Evolutionary conservation across 2,329 filamentous ascomycete species (phyloP), one percentile per base, ranked within the genome.

Genomic region (Microdochium nivale): DNA sequence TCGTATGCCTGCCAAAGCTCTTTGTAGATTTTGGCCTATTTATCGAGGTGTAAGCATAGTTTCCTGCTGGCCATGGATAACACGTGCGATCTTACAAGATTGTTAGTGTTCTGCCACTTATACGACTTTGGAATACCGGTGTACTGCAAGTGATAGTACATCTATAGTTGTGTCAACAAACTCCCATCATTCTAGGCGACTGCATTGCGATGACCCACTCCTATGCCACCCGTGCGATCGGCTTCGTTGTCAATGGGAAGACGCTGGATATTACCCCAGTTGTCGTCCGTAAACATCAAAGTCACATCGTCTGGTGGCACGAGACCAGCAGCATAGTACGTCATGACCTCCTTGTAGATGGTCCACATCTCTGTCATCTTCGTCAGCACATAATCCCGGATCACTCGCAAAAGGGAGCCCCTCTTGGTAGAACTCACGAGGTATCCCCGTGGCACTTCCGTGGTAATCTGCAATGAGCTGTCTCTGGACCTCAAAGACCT

Each of bases 261-360:
- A 47, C 81, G 71, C 7, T 78, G 72, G 43, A 83, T 74, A 60
- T 83, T 81, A 1, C 81, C 81, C 64, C 73, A 79, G 60, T 84
- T 85, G 60, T 85, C 82, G 57, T 85, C 81, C 0, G 79, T 75
- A 76, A 80, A 85, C 2, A 85, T 67, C 3, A 85, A 68, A 0
- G 78, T 84, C 32, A 86, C 75, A 58, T 83, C 76, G 27, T 85
- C 81, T 0, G 78, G 77, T 2, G 86, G 55, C 2, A 70, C 67
- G 61, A 88, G 74, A 1, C 84, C 84, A 16, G 78, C 72, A 52
- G 84, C 79, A 53, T 84, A 80, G 62, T 88, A 88, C 7, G 79
- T 78, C 66, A 85, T 83, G 2, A 89, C 84, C 62, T 89, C 85
- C 62, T 87, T 88, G 67, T 88, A 89, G 54, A 88, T 67, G 58